phyloP scores from a whole-genome alignment of 345 rosid genomes.

The Eucalyptus lansdowneana region DNA sequence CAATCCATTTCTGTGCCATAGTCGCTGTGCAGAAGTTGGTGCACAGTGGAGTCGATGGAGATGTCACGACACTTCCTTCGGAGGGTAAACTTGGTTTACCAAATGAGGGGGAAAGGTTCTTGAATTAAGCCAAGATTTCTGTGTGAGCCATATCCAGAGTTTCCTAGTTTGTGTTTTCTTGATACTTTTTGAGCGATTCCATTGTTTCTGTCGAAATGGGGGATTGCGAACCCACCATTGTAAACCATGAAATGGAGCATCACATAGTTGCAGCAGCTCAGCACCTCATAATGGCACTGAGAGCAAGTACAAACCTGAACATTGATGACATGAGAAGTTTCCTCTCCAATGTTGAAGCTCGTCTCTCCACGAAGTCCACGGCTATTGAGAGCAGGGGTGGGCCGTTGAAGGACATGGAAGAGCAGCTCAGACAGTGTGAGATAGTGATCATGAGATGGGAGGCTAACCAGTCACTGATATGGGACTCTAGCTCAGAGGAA shows the following conservation, averaged over 20 bases:
- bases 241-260: slow-evolving; percentile 38
- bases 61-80: not conserved
- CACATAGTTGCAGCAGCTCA: slow-evolving; percentile 56
- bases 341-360: slow-evolving; percentile 34
- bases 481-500: slow-evolving; percentile 38
- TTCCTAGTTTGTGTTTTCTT: not conserved
- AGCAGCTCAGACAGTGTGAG: slow-evolving; percentile 30
- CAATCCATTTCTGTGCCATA: not conserved
- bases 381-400: slow-evolving; percentile 13
- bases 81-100: not conserved
- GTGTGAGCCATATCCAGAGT: not conserved
- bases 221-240: not conserved
- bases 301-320: slow-evolving; percentile 21
- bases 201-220: not conserved
- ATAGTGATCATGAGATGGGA: slow-evolving; percentile 39
- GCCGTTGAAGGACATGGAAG: slow-evolving; percentile 20
- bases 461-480: slow-evolving; percentile 20
- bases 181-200: not conserved
- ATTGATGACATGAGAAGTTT: slow-evolving; percentile 30
- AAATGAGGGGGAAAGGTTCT: not conserved
- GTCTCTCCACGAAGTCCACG: slow-evolving; percentile 25
- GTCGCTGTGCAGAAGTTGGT: not conserved
- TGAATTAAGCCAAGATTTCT: not conserved
- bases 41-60: not conserved
- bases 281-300: slow-evolving; percentile 49